phyloP scores from a whole-genome alignment of 1,284 basidiomycete species.

The Hemileccinum hortonii region DNA sequence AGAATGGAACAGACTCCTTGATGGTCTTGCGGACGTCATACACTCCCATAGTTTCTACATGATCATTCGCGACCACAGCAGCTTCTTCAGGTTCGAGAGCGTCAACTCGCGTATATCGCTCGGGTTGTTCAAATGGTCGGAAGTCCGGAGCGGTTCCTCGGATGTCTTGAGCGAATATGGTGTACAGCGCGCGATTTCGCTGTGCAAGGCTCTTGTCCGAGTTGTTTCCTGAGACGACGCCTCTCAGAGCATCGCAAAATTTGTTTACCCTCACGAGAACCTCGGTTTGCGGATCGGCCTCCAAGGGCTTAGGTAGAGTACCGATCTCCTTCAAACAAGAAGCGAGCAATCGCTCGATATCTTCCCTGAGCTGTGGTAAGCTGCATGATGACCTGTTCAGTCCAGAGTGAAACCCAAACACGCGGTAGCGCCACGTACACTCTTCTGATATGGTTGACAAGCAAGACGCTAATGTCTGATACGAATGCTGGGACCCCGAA shows the following conservation, averaged over 20 bases:
- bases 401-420: neutral
- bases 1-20: conserved; percentile 23
- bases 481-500: conserved; percentile 62
- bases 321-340: conserved; percentile 38
- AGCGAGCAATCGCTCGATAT: conserved; percentile 40
- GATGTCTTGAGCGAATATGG: conserved; percentile 36
- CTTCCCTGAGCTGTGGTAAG: conserved; percentile 40
- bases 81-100: conserved; percentile 11
- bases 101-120: conserved; percentile 5
- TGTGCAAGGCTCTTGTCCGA: conserved; percentile 39
- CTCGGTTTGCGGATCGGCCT: conserved; percentile 44
- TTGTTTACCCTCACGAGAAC: conserved; percentile 45
- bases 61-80: neutral
- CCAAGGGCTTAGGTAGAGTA: conserved; percentile 42
- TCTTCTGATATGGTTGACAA: conserved; percentile 49
- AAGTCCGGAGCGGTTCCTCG: conserved; percentile 44
- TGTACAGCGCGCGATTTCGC: conserved; percentile 35
- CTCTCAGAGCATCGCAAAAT: conserved; percentile 43
- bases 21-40: conserved; percentile 35
- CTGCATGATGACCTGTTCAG: conserved; percentile 32
- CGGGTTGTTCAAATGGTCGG: conserved; percentile 26
- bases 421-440: conserved; percentile 41
- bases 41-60: conserved; percentile 23
- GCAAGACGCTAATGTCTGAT: conserved; percentile 47
- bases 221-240: conserved; percentile 38